Conservation (phyloP, 495 filamentous ascomycete species). For the Podospora conica region DNA sequence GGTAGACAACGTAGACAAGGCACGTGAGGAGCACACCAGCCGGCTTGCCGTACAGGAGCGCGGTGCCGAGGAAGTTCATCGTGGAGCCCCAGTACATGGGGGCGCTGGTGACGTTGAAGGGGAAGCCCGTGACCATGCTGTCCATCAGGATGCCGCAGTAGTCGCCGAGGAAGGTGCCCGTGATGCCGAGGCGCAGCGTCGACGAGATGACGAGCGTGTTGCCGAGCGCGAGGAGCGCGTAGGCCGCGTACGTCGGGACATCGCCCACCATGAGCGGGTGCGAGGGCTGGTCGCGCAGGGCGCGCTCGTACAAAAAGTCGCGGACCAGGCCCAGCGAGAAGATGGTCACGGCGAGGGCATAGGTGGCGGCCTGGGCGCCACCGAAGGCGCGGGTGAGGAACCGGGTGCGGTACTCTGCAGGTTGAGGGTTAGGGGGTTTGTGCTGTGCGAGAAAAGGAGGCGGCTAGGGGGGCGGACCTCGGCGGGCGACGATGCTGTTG, state of each 20-base stretch:
- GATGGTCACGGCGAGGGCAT: slow-evolving; percentile 79
- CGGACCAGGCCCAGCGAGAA: slow-evolving; percentile 87
- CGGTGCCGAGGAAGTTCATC: slow-evolving; percentile 83
- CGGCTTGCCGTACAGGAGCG: slow-evolving; percentile 83
- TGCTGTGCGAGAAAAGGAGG: neutral
- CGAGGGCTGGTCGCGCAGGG: slow-evolving; percentile 71
- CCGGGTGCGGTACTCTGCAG: slow-evolving; percentile 81
- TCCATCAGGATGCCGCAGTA: slow-evolving; percentile 99
- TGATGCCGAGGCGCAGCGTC: slow-evolving; percentile 91
- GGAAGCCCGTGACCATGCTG: slow-evolving; percentile 83
- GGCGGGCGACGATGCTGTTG: slow-evolving; percentile 56
- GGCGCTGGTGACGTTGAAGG: slow-evolving; percentile 85
- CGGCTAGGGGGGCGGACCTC: slow-evolving; percentile 45
- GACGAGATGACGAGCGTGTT: slow-evolving; percentile 81
- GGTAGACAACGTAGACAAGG: slow-evolving; percentile 72
- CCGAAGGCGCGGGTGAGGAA: slow-evolving; percentile 81
- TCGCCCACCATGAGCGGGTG: slow-evolving; percentile 53
- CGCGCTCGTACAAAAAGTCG: slow-evolving; percentile 68
- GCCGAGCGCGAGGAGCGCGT: slow-evolving; percentile 62
- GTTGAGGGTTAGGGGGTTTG: slow-evolving; percentile 9
- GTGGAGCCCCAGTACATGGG: slow-evolving; percentile 98
- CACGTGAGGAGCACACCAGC: slow-evolving; percentile 74
- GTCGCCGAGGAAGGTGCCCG: slow-evolving; percentile 94
- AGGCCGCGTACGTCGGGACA: slow-evolving; percentile 52
- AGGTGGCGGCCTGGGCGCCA: slow-evolving; percentile 77